These are phyloP conservation scores for Pseudogymnoascus sp. DNA, from an alignment of 2,329 filamentous ascomycete genomes.

Conservation along the genomic window DNA sequence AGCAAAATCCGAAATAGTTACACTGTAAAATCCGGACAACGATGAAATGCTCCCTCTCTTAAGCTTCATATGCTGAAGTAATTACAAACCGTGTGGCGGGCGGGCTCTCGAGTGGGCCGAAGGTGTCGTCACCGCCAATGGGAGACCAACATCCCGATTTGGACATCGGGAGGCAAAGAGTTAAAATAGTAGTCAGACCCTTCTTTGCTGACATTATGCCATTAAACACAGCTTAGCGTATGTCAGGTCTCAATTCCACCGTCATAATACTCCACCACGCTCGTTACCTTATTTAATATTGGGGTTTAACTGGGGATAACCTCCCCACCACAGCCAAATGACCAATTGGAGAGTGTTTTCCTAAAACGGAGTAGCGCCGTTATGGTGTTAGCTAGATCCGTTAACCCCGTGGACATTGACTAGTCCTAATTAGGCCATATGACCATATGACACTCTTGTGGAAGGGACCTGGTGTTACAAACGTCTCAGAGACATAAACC, in stretches of 20 bases:
- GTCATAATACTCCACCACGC: not conserved
- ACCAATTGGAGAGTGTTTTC: slow-evolving; percentile 10
- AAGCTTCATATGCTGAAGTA: not conserved
- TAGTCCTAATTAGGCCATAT: not conserved
- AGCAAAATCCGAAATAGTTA: slow-evolving; percentile 6
- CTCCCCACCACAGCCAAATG: not conserved
- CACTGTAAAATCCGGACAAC: not conserved
- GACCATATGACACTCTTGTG: not conserved
- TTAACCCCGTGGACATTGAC: not conserved
- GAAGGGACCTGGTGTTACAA: not conserved
- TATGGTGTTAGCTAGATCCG: not conserved
- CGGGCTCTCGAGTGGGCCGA: not conserved
- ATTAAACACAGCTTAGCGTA: not conserved
- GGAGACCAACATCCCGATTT: slow-evolving; percentile 1
- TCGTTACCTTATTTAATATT: not conserved
- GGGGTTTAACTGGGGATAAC: not conserved
- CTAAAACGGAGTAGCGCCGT: not conserved
- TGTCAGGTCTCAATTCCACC: not conserved
- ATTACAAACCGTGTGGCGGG: not conserved
- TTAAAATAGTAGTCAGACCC: not conserved
- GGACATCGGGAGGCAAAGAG: not conserved
- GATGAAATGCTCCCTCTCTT: not conserved
- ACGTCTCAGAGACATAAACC: not conserved
- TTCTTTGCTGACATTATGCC: not conserved
- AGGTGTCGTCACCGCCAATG: not conserved